Evolutionary conservation across 2,329 filamentous ascomycete species (phyloP), one percentile per base, ranked within the genome.

Genomic region (Beauveria caledonica): DNA sequence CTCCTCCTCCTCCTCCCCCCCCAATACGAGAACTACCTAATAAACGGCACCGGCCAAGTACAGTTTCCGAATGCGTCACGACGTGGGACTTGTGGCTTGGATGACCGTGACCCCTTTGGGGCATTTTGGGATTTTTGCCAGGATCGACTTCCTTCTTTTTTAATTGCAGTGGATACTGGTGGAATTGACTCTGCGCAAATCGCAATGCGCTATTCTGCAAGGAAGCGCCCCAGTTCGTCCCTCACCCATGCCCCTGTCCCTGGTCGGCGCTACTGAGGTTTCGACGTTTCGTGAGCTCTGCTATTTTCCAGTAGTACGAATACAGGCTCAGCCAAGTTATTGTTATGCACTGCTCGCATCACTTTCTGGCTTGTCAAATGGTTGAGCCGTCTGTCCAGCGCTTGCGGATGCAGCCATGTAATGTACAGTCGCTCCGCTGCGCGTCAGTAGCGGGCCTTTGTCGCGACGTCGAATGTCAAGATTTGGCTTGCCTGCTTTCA

Each of bases 131-230:
- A 44, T 40, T 49, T 21, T 23, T 46, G 9, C n/a, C 19, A 19
- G 8, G 36, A 53, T 42, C 19, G 19, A 19, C 21, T 25, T 33
- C 45, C 6, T 11, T n/a, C 4, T 42, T 44, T 13, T 60, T 60
- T 60, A 21, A 60, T 60, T 60, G 40, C 58, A 39, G 58, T 60
- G 58, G 58, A 27, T 53, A 53, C 58, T 19, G 21, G 58, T 54
- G 58, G 50, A 39, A 60, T 60, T 60, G 48, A 45, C 29, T 39
- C 39, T 60, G 58, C n/a, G 53, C 58, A 60, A 36, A 60, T 60
- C 58, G 57, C 15, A 46, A 58, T 51, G 55, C 45, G 48, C n/a
- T 19, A 25, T n/a, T 23, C 27, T 57, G 54, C 54, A 39, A 39
- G 44, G 21, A 57, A 36, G 29, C 17, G 50, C 44, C 44, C 44